Conservation (phyloP, 164 flowering plant species). For the Kingdonia uniflora region DNA sequence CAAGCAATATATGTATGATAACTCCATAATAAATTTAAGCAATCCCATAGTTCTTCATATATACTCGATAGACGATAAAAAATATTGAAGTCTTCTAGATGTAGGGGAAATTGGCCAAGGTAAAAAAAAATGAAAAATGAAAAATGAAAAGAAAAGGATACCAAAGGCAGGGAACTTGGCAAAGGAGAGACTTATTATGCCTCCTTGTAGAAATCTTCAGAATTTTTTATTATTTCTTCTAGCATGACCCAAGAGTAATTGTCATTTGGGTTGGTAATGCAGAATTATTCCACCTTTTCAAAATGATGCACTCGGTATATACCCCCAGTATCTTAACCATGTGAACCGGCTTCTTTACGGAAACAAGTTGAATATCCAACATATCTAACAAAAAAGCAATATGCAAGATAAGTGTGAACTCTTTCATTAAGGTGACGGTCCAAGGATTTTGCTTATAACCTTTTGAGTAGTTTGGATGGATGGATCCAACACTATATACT, state of each 20-base stretch:
- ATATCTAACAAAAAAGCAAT: conserved; percentile 40
- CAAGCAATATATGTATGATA: too few species aligned
- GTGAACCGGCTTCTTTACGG: conserved; percentile 98
- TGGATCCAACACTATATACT: conserved; percentile 99
- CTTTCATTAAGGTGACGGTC: not conserved
- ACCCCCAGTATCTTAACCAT: conserved; percentile 91
- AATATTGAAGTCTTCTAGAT: too few species aligned
- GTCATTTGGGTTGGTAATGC: conserved; percentile 71
- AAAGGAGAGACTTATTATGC: conserved; percentile 24
- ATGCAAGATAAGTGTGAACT: conserved; percentile 1
- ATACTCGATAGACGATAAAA: too few species aligned
- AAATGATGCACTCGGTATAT: conserved; percentile 95
- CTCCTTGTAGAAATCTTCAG: conserved; percentile 77
- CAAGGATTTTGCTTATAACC: conserved; percentile 28
- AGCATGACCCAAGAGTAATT: conserved; percentile 84
- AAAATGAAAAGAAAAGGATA: too few species aligned
- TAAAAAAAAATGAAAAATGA: too few species aligned
- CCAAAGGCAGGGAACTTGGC: too few species aligned
- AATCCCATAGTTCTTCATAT: too few species aligned
- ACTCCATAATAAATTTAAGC: too few species aligned
- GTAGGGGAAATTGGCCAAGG: too few species aligned
- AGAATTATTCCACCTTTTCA: conserved; percentile 95
- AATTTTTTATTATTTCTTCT: conserved; percentile 71
- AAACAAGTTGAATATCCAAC: conserved; percentile 96
- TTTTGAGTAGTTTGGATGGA: conserved; percentile 72